phyloP scores from a whole-genome alignment of 805 yeast genomes.

The Blastobotrys chiropterorum region DNA sequence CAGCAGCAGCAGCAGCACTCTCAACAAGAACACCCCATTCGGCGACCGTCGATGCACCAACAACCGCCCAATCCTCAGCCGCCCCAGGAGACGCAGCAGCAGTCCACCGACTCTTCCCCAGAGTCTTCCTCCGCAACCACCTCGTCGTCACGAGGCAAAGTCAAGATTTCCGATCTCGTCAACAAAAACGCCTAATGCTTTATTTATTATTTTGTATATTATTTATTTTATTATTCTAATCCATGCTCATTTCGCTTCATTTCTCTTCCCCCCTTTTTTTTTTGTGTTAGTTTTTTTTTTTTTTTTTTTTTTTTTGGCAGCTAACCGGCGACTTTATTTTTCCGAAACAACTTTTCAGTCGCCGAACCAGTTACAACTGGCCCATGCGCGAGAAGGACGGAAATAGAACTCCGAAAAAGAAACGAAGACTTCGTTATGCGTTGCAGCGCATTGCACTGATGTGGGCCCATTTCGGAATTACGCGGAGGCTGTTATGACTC shows the following conservation, averaged over 20 bases:
- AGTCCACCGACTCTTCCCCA: background rate
- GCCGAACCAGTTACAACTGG: too few species aligned
- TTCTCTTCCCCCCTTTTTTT: background rate
- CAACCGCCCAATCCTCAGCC: background rate
- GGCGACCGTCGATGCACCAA: background rate
- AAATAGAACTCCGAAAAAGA: too few species aligned
- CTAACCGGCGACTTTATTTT: too few species aligned
- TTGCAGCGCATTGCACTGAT: too few species aligned
- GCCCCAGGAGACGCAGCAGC: background rate
- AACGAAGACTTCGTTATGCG: too few species aligned
- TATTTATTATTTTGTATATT: too few species aligned
- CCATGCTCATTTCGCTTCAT: background rate
- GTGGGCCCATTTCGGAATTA: too few species aligned
- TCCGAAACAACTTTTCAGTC: too few species aligned
- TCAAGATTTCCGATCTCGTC: conserved; percentile 1
- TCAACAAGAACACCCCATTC: background rate
- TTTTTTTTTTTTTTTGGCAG: too few species aligned
- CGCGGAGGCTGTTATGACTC: too few species aligned
- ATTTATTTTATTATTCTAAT: too few species aligned
- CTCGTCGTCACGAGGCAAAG: background rate
- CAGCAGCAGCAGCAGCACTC: background rate
- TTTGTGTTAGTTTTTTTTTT: background rate
- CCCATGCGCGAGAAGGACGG: too few species aligned
- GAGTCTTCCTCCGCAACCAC: background rate
- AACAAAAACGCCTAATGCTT: background rate